A percentile compares a stretch with the other conserved stretches of the same genome.
Conservation (phyloP, 1,284 basidiomycete species). For the Cryptococcus neoformans region DNA sequence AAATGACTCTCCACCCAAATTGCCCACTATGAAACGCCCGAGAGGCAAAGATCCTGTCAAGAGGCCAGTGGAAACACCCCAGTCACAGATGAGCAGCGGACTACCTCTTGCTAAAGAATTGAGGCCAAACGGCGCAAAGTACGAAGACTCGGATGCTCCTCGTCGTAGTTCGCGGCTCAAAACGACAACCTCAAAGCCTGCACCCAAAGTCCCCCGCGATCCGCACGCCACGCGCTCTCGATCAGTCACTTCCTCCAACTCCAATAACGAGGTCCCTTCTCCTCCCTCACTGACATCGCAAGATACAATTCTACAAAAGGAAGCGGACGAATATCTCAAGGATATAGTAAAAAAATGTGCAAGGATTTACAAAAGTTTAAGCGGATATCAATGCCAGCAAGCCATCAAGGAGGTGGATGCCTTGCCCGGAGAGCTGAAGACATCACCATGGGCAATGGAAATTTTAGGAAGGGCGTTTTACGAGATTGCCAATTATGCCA, state of each 20-base stretch:
- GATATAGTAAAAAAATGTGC: slow-evolving; percentile 77
- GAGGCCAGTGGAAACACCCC: slow-evolving; percentile 22
- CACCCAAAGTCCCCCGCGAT: not conserved
- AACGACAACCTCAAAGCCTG: slow-evolving; percentile 17
- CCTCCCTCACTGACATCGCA: slow-evolving; percentile 50
- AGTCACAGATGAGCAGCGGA: slow-evolving; percentile 8
- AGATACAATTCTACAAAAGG: slow-evolving; percentile 56
- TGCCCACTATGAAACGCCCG: slow-evolving; percentile 45
- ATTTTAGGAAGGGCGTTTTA: slow-evolving; percentile 82
- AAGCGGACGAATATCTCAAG: slow-evolving; percentile 78
- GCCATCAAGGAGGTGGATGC: slow-evolving; percentile 71
- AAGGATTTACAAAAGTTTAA: slow-evolving; percentile 66
- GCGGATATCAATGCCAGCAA: slow-evolving; percentile 68
- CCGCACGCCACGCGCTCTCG: slow-evolving; percentile 29
- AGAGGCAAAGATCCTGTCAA: slow-evolving; percentile 26
- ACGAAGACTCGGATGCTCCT: slow-evolving; percentile 18
- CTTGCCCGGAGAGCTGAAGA: slow-evolving; percentile 71
- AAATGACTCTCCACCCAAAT: slow-evolving; percentile 21
- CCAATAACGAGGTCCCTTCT: slow-evolving; percentile 56
- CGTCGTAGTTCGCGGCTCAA: slow-evolving; percentile 40
- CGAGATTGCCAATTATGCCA: slow-evolving; percentile 77
- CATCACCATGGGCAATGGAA: slow-evolving; percentile 70
- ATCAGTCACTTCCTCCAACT: slow-evolving; percentile 57
- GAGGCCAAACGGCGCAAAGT: slow-evolving; percentile 18
- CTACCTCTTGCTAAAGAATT: slow-evolving; percentile 11